Conservation (phyloP, 768 basidiomycete genomes). For the Kwoniella sp. region DNA sequence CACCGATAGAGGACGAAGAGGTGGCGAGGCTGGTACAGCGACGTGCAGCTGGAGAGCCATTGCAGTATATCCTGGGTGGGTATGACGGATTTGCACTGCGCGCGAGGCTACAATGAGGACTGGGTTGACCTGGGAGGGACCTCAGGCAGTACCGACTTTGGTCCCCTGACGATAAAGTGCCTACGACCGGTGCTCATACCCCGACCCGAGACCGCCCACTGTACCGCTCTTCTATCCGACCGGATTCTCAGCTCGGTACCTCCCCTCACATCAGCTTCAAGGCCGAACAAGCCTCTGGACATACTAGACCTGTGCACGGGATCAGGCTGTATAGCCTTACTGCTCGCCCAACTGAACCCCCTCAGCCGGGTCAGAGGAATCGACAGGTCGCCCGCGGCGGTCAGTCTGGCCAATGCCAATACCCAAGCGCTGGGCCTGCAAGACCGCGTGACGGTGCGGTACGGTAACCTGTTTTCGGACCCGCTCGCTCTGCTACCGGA, state of each 20-base stretch:
- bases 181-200: conserved; percentile 85
- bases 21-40: conserved; percentile 57
- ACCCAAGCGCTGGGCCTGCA: background rate
- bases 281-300: conserved; percentile 46
- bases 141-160: conserved; percentile 57
- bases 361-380: conserved; percentile 12
- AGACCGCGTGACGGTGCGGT: conserved; percentile 3
- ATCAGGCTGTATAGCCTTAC: conserved; percentile 81
- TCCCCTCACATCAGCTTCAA: conserved; percentile 40
- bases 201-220: conserved; percentile 71
- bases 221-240: conserved; percentile 55
- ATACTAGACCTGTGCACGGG: conserved; percentile 91
- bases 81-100: conserved; percentile 5
- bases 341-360: conserved; percentile 58
- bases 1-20: conserved; percentile 8
- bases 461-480: conserved; percentile 10
- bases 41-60: conserved; percentile 66
- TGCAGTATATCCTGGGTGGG: conserved; percentile 86
- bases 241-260: conserved; percentile 56
- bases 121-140: background rate
- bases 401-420: conserved; percentile 15
- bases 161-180: conserved; percentile 67
- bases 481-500: background rate
- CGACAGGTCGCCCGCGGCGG: conserved; percentile 29
- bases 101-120: background rate